Base-by-base conservation (phyloP, 2,329 filamentous ascomycete species). In the Coniochaeta pulveracea region DNA sequence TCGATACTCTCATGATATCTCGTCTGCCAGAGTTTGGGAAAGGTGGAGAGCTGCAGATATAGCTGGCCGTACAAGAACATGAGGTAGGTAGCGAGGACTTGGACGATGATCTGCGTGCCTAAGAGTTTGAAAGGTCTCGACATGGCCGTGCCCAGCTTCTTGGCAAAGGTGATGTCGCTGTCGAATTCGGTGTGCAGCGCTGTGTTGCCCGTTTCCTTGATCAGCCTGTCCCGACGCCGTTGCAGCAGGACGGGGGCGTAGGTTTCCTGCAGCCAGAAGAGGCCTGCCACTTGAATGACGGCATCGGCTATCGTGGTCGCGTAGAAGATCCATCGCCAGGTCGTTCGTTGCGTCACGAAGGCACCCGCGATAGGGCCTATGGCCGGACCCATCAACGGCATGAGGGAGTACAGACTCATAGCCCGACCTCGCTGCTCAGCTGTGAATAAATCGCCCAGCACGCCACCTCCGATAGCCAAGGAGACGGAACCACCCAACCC, bases 301-400 rank as follows among this genome's bases (percentile, higher is more conserved):
- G 63, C 77, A 36, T 75, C 72, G 8, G 57, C 55, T 36, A 84
- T 77, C 1, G 73, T 72, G 1, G 76, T 80, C 0, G 72, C 63
- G 55, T 70, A 82, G 56, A 85, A 85, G 6, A 74, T 70, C 80
- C 80, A 85, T 24, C 79, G 66, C 81, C 81, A 85, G 1, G 67
- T 74, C 6, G 68, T 73, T 48, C 69, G 61, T 44, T 80, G 55
- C 2, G 74, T 62, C 28, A 82, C 76, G 51, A 76, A 81, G 0
- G 72, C 76, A 12, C 77, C 77, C 1, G 69, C 70, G 34, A 82
- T 72, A 2, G 77, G 77, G 0, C 78, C 77, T 4, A 80, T 55
- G 1, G 76, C 74, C 1, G 77, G 76, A 0, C 76, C 77, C 0
- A 82, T 64, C 0, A 83, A 59, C 1, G 77, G 77, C 2, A 68